Percentiles rank a stretch among this genome's conserved stretches.
phyloP scores from a whole-genome alignment of 495 filamentous ascomycete species.

The Aspergillus hancockii region DNA sequence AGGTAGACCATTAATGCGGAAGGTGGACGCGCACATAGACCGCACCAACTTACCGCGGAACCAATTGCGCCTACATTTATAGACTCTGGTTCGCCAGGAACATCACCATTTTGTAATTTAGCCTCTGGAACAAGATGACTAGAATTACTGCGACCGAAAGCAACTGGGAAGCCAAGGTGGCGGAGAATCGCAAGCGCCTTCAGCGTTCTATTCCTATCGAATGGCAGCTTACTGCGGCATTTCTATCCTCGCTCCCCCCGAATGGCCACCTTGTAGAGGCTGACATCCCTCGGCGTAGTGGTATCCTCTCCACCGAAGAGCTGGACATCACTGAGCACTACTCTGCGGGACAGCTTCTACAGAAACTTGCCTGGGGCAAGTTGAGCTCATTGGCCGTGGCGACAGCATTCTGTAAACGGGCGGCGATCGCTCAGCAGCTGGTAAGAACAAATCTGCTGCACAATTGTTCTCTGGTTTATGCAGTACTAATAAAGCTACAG shows the following conservation, averaged over 20 bases:
- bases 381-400: slow-evolving; percentile 46
- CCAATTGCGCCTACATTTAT: neutral
- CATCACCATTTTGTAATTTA: neutral
- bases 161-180: slow-evolving; percentile 28
- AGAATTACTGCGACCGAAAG: neutral
- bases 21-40: slow-evolving; percentile 24
- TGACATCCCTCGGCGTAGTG: slow-evolving; percentile 22
- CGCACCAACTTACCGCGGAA: too few species aligned
- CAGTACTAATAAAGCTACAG: slow-evolving; percentile 17
- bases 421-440: slow-evolving; percentile 36
- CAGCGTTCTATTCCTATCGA: slow-evolving; percentile 28
- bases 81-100: neutral
- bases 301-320: slow-evolving; percentile 36
- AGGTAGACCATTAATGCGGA: slow-evolving; percentile 21
- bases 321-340: slow-evolving; percentile 52
- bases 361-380: slow-evolving; percentile 24
- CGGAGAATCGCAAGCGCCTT: slow-evolving; percentile 26
- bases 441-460: too few species aligned
- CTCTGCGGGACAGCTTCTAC: slow-evolving; percentile 46
- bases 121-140: slow-evolving; percentile 1
- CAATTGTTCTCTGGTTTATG: too few species aligned
- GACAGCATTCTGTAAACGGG: slow-evolving; percentile 51
- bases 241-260: slow-evolving; percentile 9
- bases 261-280: slow-evolving; percentile 21
- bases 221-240: slow-evolving; percentile 22